Percentiles rank a stretch among this genome's conserved stretches.
Conservation (phyloP, 2,329 filamentous ascomycete species). For the Colletotrichum orbiculare region DNA sequence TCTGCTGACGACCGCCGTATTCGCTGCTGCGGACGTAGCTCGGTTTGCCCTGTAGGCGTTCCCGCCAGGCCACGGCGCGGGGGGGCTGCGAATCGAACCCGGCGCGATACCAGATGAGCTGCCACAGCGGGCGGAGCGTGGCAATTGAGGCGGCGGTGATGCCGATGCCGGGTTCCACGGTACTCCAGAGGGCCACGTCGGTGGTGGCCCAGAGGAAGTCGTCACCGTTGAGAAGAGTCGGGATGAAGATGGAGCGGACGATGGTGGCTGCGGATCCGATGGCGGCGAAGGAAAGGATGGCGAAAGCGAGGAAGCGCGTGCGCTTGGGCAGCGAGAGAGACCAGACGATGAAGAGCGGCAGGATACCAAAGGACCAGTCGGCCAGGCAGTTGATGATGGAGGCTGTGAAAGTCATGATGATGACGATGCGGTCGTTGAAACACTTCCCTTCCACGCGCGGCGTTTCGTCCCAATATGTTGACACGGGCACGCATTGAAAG, state of each 20-base stretch:
- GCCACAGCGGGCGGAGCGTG: constrained; percentile 51
- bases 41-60: constrained; percentile 27
- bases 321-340: constrained; percentile 52
- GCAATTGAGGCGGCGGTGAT: constrained; percentile 53
- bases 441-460: constrained; percentile 46
- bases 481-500: constrained; percentile 53
- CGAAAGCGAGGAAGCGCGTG: constrained; percentile 50
- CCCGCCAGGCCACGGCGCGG: constrained; percentile 21
- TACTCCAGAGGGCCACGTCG: constrained; percentile 58
- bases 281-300: constrained; percentile 47
- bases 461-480: constrained; percentile 51
- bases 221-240: constrained; percentile 46
- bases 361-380: constrained; percentile 53
- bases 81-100: constrained; percentile 19
- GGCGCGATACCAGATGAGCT: constrained; percentile 24
- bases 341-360: constrained; percentile 55
- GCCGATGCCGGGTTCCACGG: constrained; percentile 55
- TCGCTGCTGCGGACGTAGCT: constrained; percentile 24
- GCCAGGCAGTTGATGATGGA: constrained; percentile 51
- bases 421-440: constrained; percentile 41
- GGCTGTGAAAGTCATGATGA: constrained; percentile 49
- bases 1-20: constrained; percentile 2
- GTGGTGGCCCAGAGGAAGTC: constrained; percentile 57
- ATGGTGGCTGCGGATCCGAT: constrained; percentile 52
- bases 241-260: constrained; percentile 55